A percentile compares a stretch with the other conserved stretches of the same genome.
Evolutionary conservation across 768 basidiomycete genomes (phyloP).

Genomic region (Suillus hirtellus): DNA sequence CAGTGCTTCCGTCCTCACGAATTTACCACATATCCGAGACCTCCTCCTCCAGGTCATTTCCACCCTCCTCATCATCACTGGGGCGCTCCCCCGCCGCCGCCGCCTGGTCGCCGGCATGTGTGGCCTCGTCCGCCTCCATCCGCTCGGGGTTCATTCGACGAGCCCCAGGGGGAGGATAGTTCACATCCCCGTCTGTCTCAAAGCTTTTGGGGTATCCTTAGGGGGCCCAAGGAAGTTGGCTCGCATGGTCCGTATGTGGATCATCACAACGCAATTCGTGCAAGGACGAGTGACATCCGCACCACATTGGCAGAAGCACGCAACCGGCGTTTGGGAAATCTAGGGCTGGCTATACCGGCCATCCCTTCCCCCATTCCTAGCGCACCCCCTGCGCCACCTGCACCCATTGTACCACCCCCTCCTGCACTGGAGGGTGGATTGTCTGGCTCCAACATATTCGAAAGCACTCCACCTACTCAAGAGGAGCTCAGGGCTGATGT

Average conservation of each 20-base stretch:
- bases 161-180: neutral
- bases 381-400: neutral
- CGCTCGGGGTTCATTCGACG: neutral
- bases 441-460: neutral
- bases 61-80: conserved; percentile 23
- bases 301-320: conserved; percentile 6
- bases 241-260: neutral
- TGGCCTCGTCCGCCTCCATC: conserved; percentile 7
- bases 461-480: conserved; percentile 13
- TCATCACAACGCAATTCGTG: neutral
- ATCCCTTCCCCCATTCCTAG: neutral
- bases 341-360: neutral
- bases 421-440: neutral
- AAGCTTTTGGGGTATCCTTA: too few relatives aligned
- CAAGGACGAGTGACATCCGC: neutral
- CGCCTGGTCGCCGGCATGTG: conserved; percentile 2
- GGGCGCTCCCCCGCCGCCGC: conserved; percentile 8
- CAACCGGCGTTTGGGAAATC: conserved; percentile 2
- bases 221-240: too few relatives aligned
- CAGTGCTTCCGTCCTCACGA: conserved; percentile 9
- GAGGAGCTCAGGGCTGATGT: conserved; percentile 42
- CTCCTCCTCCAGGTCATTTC: conserved; percentile 18
- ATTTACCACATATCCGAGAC: conserved; percentile 15
- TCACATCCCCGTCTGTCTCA: neutral
- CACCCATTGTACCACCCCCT: neutral